Conservation (phyloP, 805 yeast genomes). For the Yamadazyma philogaea region DNA sequence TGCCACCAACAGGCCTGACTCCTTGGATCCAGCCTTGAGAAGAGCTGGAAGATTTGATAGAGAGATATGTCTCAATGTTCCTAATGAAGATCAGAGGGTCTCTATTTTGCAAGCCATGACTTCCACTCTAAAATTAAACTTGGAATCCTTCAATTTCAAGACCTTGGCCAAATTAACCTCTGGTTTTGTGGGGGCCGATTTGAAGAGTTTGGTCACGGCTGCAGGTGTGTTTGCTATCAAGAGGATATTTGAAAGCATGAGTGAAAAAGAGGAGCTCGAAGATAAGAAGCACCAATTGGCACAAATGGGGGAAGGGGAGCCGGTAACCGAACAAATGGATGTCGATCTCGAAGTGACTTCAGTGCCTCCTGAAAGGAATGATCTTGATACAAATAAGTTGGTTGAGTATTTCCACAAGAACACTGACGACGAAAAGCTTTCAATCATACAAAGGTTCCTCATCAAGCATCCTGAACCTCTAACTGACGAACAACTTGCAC, state of each 20-base stretch:
- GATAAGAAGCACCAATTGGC: conserved; percentile 32
- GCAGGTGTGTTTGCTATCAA: conserved; percentile 95
- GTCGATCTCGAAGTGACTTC: conserved; percentile 21
- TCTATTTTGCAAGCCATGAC: conserved; percentile 78
- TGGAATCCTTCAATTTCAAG: conserved; percentile 58
- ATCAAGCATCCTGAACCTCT: conserved; percentile 75
- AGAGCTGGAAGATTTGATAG: conserved; percentile 96
- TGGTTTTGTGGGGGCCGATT: conserved; percentile 97
- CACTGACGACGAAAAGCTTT: conserved; percentile 37
- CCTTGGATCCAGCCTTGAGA: conserved; percentile 89
- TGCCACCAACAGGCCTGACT: conserved; percentile 95
- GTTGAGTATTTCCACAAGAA: conserved; percentile 29
- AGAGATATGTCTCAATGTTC: conserved; percentile 93
- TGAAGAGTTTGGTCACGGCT: conserved; percentile 89
- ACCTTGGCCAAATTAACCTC: conserved; percentile 89
- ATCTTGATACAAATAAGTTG: conserved; percentile 11
- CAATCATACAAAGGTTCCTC: conserved; percentile 73
- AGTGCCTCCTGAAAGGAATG: not conserved
- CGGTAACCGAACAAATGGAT: conserved; percentile 29
- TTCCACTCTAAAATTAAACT: conserved; percentile 52
- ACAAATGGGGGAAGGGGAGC: conserved; percentile 9
- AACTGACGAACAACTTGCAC: conserved; percentile 68
- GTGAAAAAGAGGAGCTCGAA: conserved; percentile 37
- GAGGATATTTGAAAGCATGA: conserved; percentile 70
- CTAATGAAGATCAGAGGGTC: conserved; percentile 77